Evolutionary conservation across 1,284 basidiomycete species (phyloP).

Genomic region (Apiotrichum gamsii): DNA sequence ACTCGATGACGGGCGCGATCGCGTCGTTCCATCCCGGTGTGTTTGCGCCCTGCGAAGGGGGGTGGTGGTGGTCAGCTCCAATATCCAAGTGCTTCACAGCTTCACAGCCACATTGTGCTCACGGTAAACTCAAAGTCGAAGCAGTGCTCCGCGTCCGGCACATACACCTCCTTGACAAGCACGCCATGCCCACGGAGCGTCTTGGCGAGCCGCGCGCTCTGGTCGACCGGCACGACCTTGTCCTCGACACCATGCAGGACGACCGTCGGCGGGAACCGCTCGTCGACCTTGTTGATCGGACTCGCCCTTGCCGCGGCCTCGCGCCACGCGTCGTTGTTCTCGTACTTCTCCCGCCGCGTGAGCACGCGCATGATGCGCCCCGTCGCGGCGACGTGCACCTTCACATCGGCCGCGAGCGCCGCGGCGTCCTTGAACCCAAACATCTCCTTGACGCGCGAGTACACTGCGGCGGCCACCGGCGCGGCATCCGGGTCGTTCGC

Average conservation of each 20-base stretch:
- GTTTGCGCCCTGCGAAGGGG: too few relatives aligned
- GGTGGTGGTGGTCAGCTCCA: too few relatives aligned
- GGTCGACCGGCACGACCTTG: slow-evolving; percentile 17
- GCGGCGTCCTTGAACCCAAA: not conserved
- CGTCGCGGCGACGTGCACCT: slow-evolving; percentile 1
- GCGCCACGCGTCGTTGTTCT: slow-evolving; percentile 2
- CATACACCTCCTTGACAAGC: slow-evolving; percentile 12
- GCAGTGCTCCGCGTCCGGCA: slow-evolving; percentile 17
- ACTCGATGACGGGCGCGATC: too few relatives aligned
- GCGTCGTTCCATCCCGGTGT: too few relatives aligned
- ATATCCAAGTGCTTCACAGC: too few relatives aligned
- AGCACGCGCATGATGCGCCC: slow-evolving; percentile 3
- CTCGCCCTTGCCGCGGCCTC: not conserved
- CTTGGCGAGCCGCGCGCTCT: slow-evolving; percentile 15
- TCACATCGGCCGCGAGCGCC: slow-evolving; percentile 6
- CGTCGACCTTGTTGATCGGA: not conserved
- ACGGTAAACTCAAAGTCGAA: slow-evolving; percentile 26
- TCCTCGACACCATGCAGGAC: slow-evolving; percentile 27
- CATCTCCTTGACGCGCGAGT: slow-evolving; percentile 1
- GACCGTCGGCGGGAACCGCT: slow-evolving; percentile 23
- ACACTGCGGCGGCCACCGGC: not conserved
- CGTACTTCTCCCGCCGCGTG: not conserved
- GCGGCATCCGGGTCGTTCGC: not conserved
- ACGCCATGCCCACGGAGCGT: slow-evolving; percentile 18
- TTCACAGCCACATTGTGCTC: slow-evolving; percentile 16